phyloP scores from a whole-genome alignment of 2,329 filamentous ascomycete species.

The Aquanectria penicillioides region DNA sequence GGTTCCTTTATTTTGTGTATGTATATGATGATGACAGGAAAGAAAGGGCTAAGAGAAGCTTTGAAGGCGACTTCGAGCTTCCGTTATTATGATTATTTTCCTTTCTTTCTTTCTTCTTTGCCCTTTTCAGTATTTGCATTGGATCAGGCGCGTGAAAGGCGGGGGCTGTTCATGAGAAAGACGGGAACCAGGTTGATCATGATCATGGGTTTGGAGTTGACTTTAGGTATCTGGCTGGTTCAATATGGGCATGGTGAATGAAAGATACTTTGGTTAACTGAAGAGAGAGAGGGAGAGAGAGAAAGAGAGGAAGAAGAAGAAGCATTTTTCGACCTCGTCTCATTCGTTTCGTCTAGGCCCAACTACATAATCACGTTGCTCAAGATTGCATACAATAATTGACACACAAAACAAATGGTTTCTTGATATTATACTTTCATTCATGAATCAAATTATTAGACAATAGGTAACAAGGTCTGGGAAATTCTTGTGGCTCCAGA shows the following conservation, averaged over 20 bases:
- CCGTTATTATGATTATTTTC: too few relatives aligned
- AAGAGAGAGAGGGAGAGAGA: too few relatives aligned
- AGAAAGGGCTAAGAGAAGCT: constrained; percentile 25
- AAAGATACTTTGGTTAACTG: too few relatives aligned
- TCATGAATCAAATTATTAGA: constrained; percentile 27
- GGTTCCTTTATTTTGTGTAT: constrained; percentile 20
- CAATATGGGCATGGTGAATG: too few relatives aligned
- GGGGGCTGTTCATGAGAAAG: constrained; percentile 6
- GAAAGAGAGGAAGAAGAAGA: too few relatives aligned
- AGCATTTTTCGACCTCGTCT: too few relatives aligned
- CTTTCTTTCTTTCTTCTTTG: constrained; percentile 2
- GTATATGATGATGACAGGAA: constrained; percentile 31
- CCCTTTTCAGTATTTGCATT: constrained; percentile 9
- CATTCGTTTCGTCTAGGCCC: not conserved
- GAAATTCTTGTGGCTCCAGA: not conserved
- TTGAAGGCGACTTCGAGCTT: constrained; percentile 30
- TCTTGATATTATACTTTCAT: constrained; percentile 8
- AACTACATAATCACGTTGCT: not conserved
- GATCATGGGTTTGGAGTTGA: too few relatives aligned
- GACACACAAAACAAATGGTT: too few relatives aligned
- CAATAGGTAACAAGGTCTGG: not conserved
- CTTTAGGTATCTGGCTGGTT: too few relatives aligned
- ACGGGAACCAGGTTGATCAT: too few relatives aligned
- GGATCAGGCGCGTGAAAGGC: constrained; percentile 6
- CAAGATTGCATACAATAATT: too few relatives aligned